Evolutionary conservation across 768 basidiomycete genomes (phyloP), one percentile per base, ranked within the genome.

Genomic region (Cystofilobasidium bisporidii): DNA sequence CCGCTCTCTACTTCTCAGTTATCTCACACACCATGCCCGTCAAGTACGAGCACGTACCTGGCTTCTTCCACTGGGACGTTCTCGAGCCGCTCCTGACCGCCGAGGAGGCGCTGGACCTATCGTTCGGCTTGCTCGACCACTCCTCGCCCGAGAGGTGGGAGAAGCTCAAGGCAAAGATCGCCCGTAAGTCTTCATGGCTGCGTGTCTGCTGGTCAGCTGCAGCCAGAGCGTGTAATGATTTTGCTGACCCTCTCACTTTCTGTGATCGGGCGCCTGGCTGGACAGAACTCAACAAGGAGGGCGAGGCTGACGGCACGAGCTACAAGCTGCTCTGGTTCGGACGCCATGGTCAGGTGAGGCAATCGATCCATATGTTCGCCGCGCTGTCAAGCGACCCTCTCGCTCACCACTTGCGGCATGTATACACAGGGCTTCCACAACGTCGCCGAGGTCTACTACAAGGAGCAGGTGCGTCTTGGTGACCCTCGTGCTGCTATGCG

Each of bases 291-390:
- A 61, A 61, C 38, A 12, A 43, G 38, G 28, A 43, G n/a, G 60
- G 40, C 60, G 40, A 24, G 40, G 40, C 26, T 1, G 28, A 43
- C 45, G 60, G 60, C 22, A 28, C 40, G 45, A 43, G 40, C 40
- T 61, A 61, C 60, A 61, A 61, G 45, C 40, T 61, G 18, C 40
- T 61, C 26, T 61, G 41, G 40, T 32, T 61, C 28, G 60, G 40
- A 4, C 60, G 60, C 17, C 59, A 60, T 6, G 36, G 36, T 12
- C 36, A 36, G 36, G 36, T 36, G 36, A n/a, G n/a, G n/a, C n/a
- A n/a, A n/a, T n/a, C n/a, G n/a, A n/a, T n/a, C n/a, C n/a, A n/a
- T n/a, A n/a, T n/a, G n/a, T n/a, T n/a, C n/a, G n/a, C n/a, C n/a
- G n/a, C n/a, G n/a, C n/a, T n/a, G n/a, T 36, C 36, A 36, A 36